phyloP scores from a whole-genome alignment of 371 early-diverging fungal species.

The Capillidium rhysosporum region DNA sequence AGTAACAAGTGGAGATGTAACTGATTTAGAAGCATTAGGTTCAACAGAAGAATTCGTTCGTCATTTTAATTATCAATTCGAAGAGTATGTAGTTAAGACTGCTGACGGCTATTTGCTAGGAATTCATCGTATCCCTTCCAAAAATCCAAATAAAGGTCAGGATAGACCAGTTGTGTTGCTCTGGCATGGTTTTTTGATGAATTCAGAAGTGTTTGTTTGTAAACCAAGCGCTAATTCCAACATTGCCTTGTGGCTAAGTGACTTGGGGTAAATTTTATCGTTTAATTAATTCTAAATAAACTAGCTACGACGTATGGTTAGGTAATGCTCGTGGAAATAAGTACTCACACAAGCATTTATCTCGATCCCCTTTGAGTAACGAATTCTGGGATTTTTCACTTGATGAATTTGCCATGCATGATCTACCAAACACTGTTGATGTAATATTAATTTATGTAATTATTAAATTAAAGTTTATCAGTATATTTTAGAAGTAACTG shows the following conservation, averaged over 20 bases:
- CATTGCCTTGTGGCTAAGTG: conserved; percentile 49
- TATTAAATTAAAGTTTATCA: too few species aligned
- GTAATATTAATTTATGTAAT: conserved; percentile 30
- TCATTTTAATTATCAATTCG: conserved; percentile 33
- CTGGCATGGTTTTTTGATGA: too few species aligned
- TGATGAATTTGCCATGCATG: conserved; percentile 73
- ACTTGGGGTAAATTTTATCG: conserved; percentile 31
- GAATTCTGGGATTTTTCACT: conserved; percentile 88
- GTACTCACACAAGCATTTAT: conserved; percentile 70
- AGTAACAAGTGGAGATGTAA: neutral
- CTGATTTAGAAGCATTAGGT: neutral
- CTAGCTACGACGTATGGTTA: conserved; percentile 70
- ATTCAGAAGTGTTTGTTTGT: conserved; percentile 31
- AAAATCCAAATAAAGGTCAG: too few species aligned
- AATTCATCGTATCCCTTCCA: conserved; percentile 38
- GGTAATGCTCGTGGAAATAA: conserved; percentile 95
- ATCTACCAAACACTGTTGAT: conserved; percentile 70
- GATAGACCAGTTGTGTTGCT: too few species aligned
- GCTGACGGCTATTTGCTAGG: conserved; percentile 75
- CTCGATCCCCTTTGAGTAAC: conserved; percentile 35
- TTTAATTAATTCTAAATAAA: too few species aligned
- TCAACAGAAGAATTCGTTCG: neutral
- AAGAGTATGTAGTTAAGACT: conserved; percentile 74
- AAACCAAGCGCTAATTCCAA: conserved; percentile 41
- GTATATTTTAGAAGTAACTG: conserved; percentile 34